Conservation (phyloP, 108 stramenopile species). For the Conticribra weissflogii region DNA sequence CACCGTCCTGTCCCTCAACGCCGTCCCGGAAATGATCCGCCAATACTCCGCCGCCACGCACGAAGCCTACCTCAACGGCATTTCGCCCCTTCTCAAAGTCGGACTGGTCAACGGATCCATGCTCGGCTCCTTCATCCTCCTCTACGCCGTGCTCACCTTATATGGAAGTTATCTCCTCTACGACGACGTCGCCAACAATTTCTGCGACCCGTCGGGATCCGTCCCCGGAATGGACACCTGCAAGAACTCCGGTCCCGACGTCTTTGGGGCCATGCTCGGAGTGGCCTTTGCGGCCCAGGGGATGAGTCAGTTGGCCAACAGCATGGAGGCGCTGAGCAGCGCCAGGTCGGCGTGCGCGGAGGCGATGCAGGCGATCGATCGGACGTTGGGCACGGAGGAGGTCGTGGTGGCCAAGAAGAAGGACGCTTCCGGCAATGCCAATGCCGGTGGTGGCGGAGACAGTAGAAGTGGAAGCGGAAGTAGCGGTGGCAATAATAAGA, state of each 20-base stretch:
- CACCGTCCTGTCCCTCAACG: conserved; percentile 57
- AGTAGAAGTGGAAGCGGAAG: background rate
- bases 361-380: conserved; percentile 61
- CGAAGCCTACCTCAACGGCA: conserved; percentile 57
- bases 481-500: conserved; percentile 20
- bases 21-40: conserved; percentile 45
- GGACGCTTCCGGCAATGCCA: conserved; percentile 6
- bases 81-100: conserved; percentile 34
- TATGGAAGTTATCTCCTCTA: conserved; percentile 74
- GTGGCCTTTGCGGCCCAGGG: conserved; percentile 75
- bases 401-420: conserved; percentile 34
- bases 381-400: conserved; percentile 49
- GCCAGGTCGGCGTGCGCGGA: conserved; percentile 59
- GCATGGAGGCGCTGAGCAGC: conserved; percentile 63
- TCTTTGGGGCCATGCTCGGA: conserved; percentile 79
- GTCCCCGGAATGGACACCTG: conserved; percentile 47
- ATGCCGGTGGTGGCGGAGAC: no score
- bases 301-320: conserved; percentile 63
- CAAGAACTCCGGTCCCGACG: conserved; percentile 49
- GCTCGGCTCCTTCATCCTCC: conserved; percentile 64
- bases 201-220: conserved; percentile 71
- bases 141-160: conserved; percentile 62
- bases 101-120: conserved; percentile 73
- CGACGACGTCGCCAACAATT: conserved; percentile 50
- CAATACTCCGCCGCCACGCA: conserved; percentile 53